Conservation (phyloP, 2,329 filamentous ascomycete species). For the Colletotrichum navitas region DNA sequence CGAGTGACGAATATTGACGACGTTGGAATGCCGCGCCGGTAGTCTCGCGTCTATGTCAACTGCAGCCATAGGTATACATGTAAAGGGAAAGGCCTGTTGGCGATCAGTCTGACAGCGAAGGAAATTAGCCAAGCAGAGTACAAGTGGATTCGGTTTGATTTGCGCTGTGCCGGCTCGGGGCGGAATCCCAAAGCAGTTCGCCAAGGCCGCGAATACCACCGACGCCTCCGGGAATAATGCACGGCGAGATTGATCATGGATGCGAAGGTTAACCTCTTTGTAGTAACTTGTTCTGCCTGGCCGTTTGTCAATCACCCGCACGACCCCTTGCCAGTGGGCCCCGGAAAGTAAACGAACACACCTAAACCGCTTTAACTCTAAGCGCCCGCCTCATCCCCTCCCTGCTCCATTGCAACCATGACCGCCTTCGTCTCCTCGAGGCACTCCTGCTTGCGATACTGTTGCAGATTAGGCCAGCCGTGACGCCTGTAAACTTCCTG, state of each 20-base stretch:
- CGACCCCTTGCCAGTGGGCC: neutral
- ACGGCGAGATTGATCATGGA: neutral
- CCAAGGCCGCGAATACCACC: no score
- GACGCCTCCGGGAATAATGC: neutral
- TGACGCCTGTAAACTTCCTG: slow-evolving; percentile 49
- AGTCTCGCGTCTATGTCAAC: no score
- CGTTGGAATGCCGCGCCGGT: no score
- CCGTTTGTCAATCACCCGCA: neutral
- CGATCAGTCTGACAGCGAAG: no score
- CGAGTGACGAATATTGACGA: no score
- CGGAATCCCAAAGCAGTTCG: no score
- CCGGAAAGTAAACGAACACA: neutral
- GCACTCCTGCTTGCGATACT: slow-evolving; percentile 48
- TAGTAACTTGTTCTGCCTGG: neutral
- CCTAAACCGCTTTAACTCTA: neutral
- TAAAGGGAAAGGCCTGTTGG: no score
- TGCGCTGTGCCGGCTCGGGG: no score
- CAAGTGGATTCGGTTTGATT: no score
- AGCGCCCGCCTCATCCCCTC: neutral
- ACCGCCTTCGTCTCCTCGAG: slow-evolving; percentile 5
- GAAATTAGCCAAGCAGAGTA: no score
- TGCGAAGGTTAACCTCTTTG: neutral
- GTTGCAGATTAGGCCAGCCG: slow-evolving; percentile 49
- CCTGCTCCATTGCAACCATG: neutral
- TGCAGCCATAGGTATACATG: no score